These are phyloP conservation scores for Xylaria cubensis DNA, from an alignment of 495 filamentous ascomycete species.

Conservation along the genomic window DNA sequence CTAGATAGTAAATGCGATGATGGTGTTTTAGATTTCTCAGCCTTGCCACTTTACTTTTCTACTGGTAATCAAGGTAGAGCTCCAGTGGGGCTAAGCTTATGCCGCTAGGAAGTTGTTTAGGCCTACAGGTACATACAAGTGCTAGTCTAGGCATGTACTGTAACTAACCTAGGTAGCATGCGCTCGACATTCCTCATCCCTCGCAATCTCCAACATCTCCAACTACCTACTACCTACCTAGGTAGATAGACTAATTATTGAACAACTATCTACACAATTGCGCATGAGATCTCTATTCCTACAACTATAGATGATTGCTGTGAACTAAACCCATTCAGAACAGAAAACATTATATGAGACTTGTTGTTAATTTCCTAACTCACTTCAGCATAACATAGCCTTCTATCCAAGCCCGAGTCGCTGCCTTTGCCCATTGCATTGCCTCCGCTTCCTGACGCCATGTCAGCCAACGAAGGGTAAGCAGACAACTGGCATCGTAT, in stretches of 20 bases:
- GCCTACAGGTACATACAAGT: no score
- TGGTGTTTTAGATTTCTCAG: constrained; percentile 42
- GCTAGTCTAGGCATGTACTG: no score
- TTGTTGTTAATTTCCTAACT: constrained; percentile 25
- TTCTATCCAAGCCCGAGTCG: constrained; percentile 6
- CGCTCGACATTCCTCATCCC: constrained; percentile 8
- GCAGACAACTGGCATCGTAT: constrained; percentile 13
- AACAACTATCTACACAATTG: not conserved
- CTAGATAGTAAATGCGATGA: constrained; percentile 3
- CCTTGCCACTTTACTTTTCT: constrained; percentile 36
- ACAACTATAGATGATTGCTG: not conserved
- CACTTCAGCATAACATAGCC: constrained; percentile 17
- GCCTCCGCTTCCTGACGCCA: constrained; percentile 17
- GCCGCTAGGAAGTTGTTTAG: not conserved
- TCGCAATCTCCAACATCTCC: not conserved
- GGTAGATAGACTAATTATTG: constrained; percentile 6
- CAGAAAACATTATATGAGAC: not conserved
- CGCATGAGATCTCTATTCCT: not conserved
- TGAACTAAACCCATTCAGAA: constrained; percentile 1
- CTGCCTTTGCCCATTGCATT: not conserved
- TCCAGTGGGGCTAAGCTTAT: not conserved
- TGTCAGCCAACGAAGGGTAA: constrained; percentile 38
- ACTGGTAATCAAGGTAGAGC: not conserved
- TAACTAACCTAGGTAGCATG: no score
- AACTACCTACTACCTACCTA: constrained; percentile 5